Base-by-base conservation (phyloP, 352 stramenopile species). In the Thraustochytrium striatum region DNA sequence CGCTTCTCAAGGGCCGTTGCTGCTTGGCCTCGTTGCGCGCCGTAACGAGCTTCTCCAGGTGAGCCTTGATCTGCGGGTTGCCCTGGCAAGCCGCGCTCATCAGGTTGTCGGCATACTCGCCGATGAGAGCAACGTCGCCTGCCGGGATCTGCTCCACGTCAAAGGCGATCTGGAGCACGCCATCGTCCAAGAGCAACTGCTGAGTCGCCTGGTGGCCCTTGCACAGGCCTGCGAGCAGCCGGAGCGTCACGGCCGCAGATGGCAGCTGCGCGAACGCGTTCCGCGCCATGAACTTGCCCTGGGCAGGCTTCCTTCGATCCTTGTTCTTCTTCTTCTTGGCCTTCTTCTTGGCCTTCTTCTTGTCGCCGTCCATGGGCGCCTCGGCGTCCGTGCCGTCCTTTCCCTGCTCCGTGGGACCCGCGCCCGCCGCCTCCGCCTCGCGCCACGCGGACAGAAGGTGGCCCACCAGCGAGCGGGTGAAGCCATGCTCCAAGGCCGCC, bases 81-180 rank as follows among this genome's bases (percentile, higher is more conserved):
- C 36, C 52, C 16, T 11, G 3, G 8, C 5, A 61, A 0, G 52
- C 65, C 13, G 65, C 65, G 35, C 11, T 19, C n/a, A 75, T 35
- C 11, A 75, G 68, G n/a, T 30, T 38, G 41, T 75, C 65, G n/a
- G 65, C 65, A 38, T 70, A 75, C 28, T 75, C 65, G 21, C 65
- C 65, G 25, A 75, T 25, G 13, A 75, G 50, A 8, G 65, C 41
- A 16, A 75, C 65, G 0, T 75, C 65, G 41, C 52, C 52, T 3
- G 65, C 65, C n/a, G 65, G 65, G 41, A 75, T 75, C 0, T 30
- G 43, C 30, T 75, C 65, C 44, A 75, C 52, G 30, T 75, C 65
- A 70, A 75, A 75, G 43, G 65, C 65, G 19, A 75, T 16, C 7
- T 61, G 30, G 7, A 75, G n/a, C 8, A 75, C 30, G 3, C 52